Base-by-base conservation (phyloP, 2,329 filamentous ascomycete genomes). In the Ophiosphaerella korrae region DNA sequence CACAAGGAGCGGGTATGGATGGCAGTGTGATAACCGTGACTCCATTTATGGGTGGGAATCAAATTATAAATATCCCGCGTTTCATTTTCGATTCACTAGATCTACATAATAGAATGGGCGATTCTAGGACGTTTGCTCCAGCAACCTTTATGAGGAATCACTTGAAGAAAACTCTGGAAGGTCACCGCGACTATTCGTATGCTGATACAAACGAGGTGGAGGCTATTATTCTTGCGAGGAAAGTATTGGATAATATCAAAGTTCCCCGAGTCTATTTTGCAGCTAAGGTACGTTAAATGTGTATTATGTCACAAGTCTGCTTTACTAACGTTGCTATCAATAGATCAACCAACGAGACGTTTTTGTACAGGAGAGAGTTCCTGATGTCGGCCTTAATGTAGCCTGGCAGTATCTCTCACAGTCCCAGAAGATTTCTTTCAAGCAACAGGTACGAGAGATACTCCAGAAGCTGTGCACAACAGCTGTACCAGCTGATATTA, bases 191-290 rank as follows among this genome's bases (percentile, higher is more conserved):
- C 14, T 78, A 72, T 59, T 74, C 75, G 9, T 75, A 70, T 45
- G 70, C 72, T 12, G 76, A 79, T 60, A 66, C 63, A 3, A 79
- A 79, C 51, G 76, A 79, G 48, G 45, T 71, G 1, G 35, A 60
- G n/a, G 75, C 73, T 18, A 66, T 63, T 54, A 44, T 54, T 45
- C 31, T 76, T n/a, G 74, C 68, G 18, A 69, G 59, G 49, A 50
- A 43, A 1, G 52, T 59, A 8, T 11, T 38, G 36, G 54, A 64
- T 29, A 44, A 18, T 24, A 50, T 75, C 5, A 68, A 53, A 55
- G 64, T 76, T 2, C 73, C 75, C 3, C 47, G 69, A 2, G 6
- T 29, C 7, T 29, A 29, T 11, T 29, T 29, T 6, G 26, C 26
- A 29, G 26, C 26, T 6, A 29, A 29, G 26, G 26, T 29, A 29